Conservation (phyloP, 2,329 filamentous ascomycete genomes). For the Berkeleyomyces basicola region DNA sequence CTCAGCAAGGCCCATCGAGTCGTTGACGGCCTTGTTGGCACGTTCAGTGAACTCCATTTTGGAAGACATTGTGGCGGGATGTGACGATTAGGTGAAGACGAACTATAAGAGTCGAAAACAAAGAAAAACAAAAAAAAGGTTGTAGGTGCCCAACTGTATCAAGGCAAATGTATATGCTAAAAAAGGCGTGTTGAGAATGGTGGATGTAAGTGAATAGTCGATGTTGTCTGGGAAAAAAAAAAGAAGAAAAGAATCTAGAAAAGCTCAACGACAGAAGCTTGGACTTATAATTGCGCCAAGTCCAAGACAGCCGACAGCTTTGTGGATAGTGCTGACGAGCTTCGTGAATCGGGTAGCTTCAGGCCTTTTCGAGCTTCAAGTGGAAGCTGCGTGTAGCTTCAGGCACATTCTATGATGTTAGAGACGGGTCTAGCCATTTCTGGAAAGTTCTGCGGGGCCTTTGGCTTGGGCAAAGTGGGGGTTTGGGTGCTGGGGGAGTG, state of each 20-base stretch:
- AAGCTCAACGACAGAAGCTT: background rate
- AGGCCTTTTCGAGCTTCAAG: background rate
- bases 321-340: background rate
- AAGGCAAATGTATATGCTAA: background rate
- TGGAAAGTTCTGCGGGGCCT: conserved; percentile 10
- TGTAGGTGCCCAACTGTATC: background rate
- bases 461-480: conserved; percentile 4
- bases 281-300: background rate
- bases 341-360: background rate
- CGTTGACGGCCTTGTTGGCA: conserved; percentile 75
- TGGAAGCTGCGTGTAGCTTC: conserved; percentile 11
- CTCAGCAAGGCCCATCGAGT: conserved; percentile 74
- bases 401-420: conserved; percentile 9
- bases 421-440: conserved; percentile 11
- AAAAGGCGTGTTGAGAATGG: background rate
- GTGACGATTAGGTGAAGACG: background rate
- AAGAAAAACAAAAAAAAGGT: background rate
- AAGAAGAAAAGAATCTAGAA: background rate
- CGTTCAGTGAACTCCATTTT: conserved; percentile 88
- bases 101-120: background rate
- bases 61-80: conserved; percentile 41
- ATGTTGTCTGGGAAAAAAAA: background rate
- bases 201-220: background rate
- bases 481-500: background rate
- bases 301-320: background rate